Conservation (phyloP, 2,329 filamentous ascomycete genomes). For the Cadophora gregata region DNA sequence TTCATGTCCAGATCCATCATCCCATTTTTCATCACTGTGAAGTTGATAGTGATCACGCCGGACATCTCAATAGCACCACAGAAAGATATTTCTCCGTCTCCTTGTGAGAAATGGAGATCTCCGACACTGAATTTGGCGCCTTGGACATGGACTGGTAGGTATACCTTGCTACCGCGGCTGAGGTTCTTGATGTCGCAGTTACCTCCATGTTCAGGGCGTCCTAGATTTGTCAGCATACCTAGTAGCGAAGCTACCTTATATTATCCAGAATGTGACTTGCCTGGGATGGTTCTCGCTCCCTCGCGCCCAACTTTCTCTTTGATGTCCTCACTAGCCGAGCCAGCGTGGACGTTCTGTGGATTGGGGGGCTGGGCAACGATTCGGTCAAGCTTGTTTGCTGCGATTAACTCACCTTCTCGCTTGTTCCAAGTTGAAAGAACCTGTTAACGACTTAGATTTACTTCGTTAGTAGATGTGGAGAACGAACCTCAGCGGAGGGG, state of each 20-base stretch:
- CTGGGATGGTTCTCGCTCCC: constrained; percentile 84
- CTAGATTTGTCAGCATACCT: constrained; percentile 19
- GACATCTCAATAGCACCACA: constrained; percentile 95
- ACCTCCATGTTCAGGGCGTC: constrained; percentile 61
- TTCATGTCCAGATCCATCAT: constrained; percentile 77
- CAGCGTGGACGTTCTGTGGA: constrained; percentile 74
- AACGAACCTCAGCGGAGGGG: constrained; percentile 62
- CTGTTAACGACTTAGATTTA: constrained; percentile 22
- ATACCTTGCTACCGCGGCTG: constrained; percentile 79
- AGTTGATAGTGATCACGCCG: constrained; percentile 87
- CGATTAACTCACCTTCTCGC: constrained; percentile 81
- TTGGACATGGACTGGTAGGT: constrained; percentile 83
- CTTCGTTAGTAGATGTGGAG: neutral
- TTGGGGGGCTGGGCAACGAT: constrained; percentile 81
- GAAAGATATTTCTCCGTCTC: constrained; percentile 90
- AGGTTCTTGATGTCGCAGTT: constrained; percentile 94
- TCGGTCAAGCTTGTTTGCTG: constrained; percentile 67
- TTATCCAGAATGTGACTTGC: constrained; percentile 43
- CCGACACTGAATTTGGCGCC: constrained; percentile 92
- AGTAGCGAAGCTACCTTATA: neutral
- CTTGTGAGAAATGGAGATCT: constrained; percentile 86
- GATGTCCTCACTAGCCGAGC: constrained; percentile 61
- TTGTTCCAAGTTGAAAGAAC: constrained; percentile 83
- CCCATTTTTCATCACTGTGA: constrained; percentile 84
- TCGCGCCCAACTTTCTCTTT: constrained; percentile 74